These are phyloP conservation scores for Amylostereum areolatum DNA, from an alignment of 1,284 basidiomycete genomes.

Conservation along the genomic window DNA sequence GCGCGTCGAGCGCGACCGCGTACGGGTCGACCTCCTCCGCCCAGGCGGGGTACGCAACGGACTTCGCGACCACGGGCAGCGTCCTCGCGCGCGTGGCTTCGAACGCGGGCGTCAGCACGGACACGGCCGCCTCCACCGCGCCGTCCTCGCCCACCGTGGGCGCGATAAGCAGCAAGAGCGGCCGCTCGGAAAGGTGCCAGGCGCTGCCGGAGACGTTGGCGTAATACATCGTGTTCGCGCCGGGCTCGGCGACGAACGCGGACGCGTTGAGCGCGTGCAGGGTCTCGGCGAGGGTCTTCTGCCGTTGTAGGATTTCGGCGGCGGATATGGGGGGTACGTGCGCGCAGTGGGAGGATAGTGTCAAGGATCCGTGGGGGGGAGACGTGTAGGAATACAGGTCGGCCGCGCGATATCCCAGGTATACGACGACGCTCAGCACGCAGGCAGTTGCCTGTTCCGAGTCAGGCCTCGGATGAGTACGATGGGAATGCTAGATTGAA, in stretches of 20 bases:
- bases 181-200: conserved; percentile 76
- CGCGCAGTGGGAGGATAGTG: conserved; percentile 38
- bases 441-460: too few relatives aligned
- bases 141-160: conserved; percentile 28
- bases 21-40: conserved; percentile 72
- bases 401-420: too few relatives aligned
- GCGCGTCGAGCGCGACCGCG: conserved; percentile 38
- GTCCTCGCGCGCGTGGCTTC: conserved; percentile 66
- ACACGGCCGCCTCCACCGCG: conserved; percentile 37
- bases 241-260: conserved; percentile 73
- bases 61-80: conserved; percentile 43
- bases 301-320: conserved; percentile 46
- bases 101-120: conserved; percentile 71
- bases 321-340: conserved; percentile 41
- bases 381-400: too few relatives aligned
- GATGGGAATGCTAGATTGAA: too few relatives aligned
- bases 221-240: conserved; percentile 66
- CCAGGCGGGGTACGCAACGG: conserved; percentile 62
- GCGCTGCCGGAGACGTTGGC: conserved; percentile 56
- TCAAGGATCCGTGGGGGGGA: too few relatives aligned
- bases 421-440: too few relatives aligned
- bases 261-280: conserved; percentile 46
- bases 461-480: too few relatives aligned
- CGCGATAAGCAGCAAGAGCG: conserved; percentile 64
- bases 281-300: conserved; percentile 43